Percentiles rank a stretch among this genome's conserved stretches.
These are phyloP conservation scores for Solanum bukasovii DNA, from an alignment of 257 asterid genomes.

Conservation along the genomic window DNA sequence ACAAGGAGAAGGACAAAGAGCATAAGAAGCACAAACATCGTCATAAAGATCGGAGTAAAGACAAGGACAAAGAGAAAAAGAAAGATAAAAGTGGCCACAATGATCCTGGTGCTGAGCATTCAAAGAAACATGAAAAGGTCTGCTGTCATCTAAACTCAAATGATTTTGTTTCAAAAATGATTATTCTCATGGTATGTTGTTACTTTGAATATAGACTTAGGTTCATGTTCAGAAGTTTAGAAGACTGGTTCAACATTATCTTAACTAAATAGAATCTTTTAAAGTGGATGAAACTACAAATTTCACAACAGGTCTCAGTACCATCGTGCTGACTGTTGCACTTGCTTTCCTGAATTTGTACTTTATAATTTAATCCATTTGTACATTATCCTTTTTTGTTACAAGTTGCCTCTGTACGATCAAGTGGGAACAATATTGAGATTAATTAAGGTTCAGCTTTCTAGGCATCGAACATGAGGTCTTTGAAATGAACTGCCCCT, in stretches of 20 bases:
- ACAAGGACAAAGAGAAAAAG: conserved; percentile 93
- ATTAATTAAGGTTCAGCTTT: background rate
- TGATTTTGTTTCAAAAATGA: conserved; percentile 7
- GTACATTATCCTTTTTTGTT: background rate
- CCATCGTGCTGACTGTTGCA: background rate
- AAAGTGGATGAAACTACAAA: background rate
- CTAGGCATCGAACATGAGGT: background rate
- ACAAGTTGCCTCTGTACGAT: background rate
- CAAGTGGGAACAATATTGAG: background rate
- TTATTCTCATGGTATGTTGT: background rate
- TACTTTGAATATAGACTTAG: background rate
- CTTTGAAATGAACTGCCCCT: background rate
- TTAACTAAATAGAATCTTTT: background rate
- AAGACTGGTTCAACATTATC: background rate
- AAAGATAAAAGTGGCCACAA: conserved; percentile 70
- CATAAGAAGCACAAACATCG: conserved; percentile 94
- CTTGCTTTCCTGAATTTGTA: background rate
- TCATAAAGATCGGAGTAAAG: conserved; percentile 91
- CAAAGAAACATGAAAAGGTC: conserved; percentile 77
- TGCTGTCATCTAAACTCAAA: conserved; percentile 8
- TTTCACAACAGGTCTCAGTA: background rate
- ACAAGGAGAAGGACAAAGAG: conserved; percentile 69
- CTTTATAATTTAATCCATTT: background rate
- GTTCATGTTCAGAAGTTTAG: background rate
- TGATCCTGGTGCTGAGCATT: conserved; percentile 79